Conservation (phyloP, 179 eudicot genomes). For the Kewa caespitosa region DNA sequence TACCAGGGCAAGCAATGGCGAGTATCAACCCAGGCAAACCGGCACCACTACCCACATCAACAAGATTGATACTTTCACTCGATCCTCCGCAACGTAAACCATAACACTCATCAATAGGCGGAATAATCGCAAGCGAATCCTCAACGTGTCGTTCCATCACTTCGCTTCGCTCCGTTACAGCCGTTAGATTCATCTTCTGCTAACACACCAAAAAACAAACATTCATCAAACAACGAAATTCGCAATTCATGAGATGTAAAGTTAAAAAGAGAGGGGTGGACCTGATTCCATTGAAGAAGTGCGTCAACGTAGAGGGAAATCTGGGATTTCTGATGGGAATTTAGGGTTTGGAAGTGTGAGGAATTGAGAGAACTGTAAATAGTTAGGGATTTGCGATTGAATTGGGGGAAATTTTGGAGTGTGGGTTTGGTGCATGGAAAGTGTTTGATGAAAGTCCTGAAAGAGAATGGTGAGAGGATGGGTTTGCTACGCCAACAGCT, state of each 20-base stretch:
- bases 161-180: constrained; percentile 64
- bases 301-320: constrained; percentile 61
- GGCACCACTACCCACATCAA: constrained; percentile 90
- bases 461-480: constrained; percentile 30
- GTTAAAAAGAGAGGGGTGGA: constrained; percentile 4
- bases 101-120: constrained; percentile 56
- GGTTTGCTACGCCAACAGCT: constrained; percentile 29
- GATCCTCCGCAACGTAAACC: constrained; percentile 50
- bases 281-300: constrained; percentile 95
- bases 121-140: constrained; percentile 78
- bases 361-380: constrained; percentile 23
- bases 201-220: not conserved
- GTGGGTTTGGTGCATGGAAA: constrained; percentile 35
- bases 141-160: constrained; percentile 89
- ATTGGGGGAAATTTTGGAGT: constrained; percentile 13
- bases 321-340: constrained; percentile 50
- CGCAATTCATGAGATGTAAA: not conserved
- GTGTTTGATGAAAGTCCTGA: constrained; percentile 82
- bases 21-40: constrained; percentile 88
- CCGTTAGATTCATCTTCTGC: constrained; percentile 90
- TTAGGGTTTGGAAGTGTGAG: constrained; percentile 47
- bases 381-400: constrained; percentile 23
- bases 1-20: constrained; percentile 94
- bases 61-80: constrained; percentile 43
- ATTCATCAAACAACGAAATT: too few relatives aligned